Conservation (phyloP, 1,139 yeast genomes). For the Pichia sp. region DNA sequence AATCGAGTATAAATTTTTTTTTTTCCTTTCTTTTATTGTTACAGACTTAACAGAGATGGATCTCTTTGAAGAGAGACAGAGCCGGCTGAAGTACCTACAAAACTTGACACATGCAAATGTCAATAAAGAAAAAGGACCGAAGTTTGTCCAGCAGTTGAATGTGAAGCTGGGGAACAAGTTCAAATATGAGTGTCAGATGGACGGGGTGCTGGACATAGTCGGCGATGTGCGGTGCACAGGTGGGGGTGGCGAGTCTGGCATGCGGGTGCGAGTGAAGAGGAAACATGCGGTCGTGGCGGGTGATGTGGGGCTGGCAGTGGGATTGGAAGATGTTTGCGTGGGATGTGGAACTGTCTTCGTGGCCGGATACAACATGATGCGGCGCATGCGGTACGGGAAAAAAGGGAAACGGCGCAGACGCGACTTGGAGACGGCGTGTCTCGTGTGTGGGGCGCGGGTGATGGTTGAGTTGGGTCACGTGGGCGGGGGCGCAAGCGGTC, state of each 20-base stretch:
- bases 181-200: neutral
- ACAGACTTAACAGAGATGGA: neutral
- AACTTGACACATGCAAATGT: neutral
- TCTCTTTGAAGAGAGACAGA: neutral
- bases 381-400: constrained; percentile 8
- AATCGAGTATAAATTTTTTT: too few relatives aligned
- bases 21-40: too few relatives aligned
- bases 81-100: neutral
- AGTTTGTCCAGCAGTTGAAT: constrained; percentile 3
- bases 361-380: constrained; percentile 13
- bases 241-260: too few relatives aligned
- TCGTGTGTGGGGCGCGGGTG: neutral
- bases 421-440: neutral
- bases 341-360: constrained; percentile 23
- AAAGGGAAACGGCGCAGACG: neutral
- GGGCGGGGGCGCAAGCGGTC: too few relatives aligned
- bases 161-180: constrained; percentile 2
- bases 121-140: neutral
- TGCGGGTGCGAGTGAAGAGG: neutral
- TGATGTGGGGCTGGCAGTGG: neutral
- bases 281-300: neutral
- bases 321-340: constrained; percentile 40
- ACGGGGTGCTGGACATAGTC: neutral
- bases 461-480: too few relatives aligned
- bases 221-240: neutral